Evolutionary conservation across 768 basidiomycete species (phyloP).

Genomic region (Boletus vermiculosoides): DNA sequence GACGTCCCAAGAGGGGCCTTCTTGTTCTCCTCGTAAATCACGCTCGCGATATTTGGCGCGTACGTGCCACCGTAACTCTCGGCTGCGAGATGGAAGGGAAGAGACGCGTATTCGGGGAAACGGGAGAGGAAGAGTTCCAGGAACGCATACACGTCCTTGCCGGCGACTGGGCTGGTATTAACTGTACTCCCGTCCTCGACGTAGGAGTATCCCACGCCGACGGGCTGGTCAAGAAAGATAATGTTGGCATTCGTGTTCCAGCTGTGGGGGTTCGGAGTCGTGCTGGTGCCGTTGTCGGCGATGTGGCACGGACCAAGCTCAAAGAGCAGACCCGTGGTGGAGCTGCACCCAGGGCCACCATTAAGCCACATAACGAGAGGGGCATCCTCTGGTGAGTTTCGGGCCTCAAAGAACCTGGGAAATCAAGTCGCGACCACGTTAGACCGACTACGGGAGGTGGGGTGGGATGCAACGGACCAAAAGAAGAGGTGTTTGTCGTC

Average conservation of each 20-base stretch:
- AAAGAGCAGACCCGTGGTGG: constrained; percentile 82
- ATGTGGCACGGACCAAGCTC: constrained; percentile 90
- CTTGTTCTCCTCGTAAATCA: constrained; percentile 79
- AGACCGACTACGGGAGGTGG: not conserved
- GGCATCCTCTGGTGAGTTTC: constrained; percentile 67
- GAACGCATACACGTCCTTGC: constrained; percentile 87
- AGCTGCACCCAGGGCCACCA: constrained; percentile 72
- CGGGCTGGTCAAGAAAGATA: constrained; percentile 69
- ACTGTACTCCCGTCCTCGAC: constrained; percentile 71
- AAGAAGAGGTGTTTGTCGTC: constrained; percentile 85
- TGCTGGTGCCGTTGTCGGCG: constrained; percentile 64
- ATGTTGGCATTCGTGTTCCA: constrained; percentile 78
- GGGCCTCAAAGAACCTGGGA: constrained; percentile 84
- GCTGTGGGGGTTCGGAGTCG: constrained; percentile 70
- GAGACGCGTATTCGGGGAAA: constrained; percentile 68
- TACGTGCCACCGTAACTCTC: constrained; percentile 82
- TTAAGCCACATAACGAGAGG: constrained; percentile 93
- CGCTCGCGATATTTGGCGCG: constrained; percentile 80
- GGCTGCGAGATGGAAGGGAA: constrained; percentile 76
- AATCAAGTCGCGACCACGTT: not conserved
- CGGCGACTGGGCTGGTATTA: constrained; percentile 79
- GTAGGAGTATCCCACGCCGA: constrained; percentile 91
- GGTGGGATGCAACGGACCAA: constrained; percentile 49
- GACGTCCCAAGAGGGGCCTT: constrained; percentile 45
- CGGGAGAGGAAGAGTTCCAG: constrained; percentile 75